Base-by-base conservation (phyloP, 1,139 yeast species). In the Petasospora fabianii region DNA sequence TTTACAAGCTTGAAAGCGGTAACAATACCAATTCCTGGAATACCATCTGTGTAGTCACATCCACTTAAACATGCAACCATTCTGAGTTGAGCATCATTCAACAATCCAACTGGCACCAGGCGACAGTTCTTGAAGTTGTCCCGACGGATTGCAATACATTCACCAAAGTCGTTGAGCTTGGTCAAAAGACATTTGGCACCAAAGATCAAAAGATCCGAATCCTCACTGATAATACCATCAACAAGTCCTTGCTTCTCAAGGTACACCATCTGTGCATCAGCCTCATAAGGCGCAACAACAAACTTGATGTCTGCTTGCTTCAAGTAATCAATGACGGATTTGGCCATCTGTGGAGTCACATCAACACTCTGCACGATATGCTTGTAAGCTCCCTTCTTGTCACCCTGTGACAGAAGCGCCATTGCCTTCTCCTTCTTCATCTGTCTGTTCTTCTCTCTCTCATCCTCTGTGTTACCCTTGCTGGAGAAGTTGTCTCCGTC, bases 271-370 rank as follows among this genome's bases (percentile, higher is more conserved):
- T 94, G 98, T 0, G 98, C 85, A 59, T 94, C 99, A 0, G 98
- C 98, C 63, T 94, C 99, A 58, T 88, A 94, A 0, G 99, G 99
- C 0, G 99, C 98, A 9, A 94, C 98, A 14, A 92, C 76, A 54
- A 77, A 92, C 47, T 71, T 72, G 34, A 94, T 77, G 2, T 65
- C 62, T 35, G 72, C 67, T n/a, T 59, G 54, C 50, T 79, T 80
- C 46, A 94, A 69, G 49, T 77, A 82, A 24, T 82, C 82, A 61
- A 90, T 87, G 14, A 92, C 71, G 18, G 87, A 75, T 53, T 85
- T 84, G 5, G 96, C 97, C 94, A 94, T 88, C 48, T 77, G 79
- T 1, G 96, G 90, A 1, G 96, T 84, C 12, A 94, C 85, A 50
- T 84, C 90, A 6, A 95, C 85, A 24, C 92, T 81, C 58, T 84